phyloP scores from a whole-genome alignment of 805 yeast species.

The Cyberlindnera xylosilytica region DNA sequence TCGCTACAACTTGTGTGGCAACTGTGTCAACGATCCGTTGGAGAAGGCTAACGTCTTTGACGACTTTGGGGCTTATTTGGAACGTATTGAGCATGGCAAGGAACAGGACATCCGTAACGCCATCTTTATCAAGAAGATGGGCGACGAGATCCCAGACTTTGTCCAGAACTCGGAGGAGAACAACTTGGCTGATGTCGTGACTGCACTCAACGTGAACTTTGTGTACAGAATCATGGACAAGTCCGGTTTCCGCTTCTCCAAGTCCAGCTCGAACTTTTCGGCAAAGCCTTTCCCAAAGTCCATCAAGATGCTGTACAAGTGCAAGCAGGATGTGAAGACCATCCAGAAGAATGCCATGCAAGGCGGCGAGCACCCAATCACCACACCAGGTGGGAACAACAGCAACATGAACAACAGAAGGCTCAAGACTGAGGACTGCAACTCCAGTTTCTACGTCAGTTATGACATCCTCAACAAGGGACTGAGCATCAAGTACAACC shows the following conservation, averaged over 20 bases:
- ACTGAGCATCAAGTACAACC: conserved; percentile 24
- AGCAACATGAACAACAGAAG: conserved; percentile 10
- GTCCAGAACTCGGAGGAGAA: conserved; percentile 5
- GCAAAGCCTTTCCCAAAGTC: conserved; percentile 24
- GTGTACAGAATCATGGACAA: conserved; percentile 19
- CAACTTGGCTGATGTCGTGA: conserved; percentile 18
- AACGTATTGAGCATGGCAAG: conserved; percentile 17
- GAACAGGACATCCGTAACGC: conserved; percentile 19
- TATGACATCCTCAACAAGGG: conserved; percentile 23
- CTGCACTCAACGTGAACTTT: conserved; percentile 16
- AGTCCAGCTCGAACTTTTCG: conserved; percentile 21
- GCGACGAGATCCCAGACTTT: conserved; percentile 20
- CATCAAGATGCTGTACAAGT: conserved; percentile 24
- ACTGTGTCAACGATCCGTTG: conserved; percentile 26
- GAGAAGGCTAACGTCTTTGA: conserved; percentile 23
- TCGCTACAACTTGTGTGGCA: conserved; percentile 26
- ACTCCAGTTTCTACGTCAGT: conserved; percentile 24
- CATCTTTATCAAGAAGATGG: conserved; percentile 21
- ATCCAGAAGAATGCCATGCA: conserved; percentile 16
- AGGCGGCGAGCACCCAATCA: conserved; percentile 2
- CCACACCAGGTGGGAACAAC: conserved; percentile 10
- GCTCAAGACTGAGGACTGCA: conserved; percentile 25
- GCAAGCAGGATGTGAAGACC: conserved; percentile 27
- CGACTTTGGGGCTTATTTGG: conserved; percentile 21
- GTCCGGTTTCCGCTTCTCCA: conserved; percentile 26